Conservation (phyloP, 2,329 filamentous ascomycete species). For the Cladorrhinum sp. region DNA sequence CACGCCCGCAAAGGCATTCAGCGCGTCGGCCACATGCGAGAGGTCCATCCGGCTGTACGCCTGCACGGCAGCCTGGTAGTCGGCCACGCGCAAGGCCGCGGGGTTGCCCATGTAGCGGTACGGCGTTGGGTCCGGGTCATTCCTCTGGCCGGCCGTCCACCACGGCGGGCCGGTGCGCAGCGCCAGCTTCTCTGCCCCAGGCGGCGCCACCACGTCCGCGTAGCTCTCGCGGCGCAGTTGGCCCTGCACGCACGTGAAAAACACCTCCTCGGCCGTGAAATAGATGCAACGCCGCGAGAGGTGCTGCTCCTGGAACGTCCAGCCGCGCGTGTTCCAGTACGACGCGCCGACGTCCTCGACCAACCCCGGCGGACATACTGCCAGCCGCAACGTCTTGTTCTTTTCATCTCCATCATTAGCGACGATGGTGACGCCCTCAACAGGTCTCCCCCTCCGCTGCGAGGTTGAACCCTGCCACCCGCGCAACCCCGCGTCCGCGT, state of each 20-base stretch:
- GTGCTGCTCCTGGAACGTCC: constrained; percentile 24
- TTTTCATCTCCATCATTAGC: too few species aligned
- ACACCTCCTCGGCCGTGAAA: constrained; percentile 2
- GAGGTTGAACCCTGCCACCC: constrained; percentile 5
- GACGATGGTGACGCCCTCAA: too few species aligned
- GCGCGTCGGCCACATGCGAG: neutral
- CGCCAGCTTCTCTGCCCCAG: neutral
- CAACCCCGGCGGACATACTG: neutral
- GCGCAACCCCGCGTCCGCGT: constrained; percentile 7
- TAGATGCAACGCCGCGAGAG: constrained; percentile 20
- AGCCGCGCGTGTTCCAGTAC: constrained; percentile 20
- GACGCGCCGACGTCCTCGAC: neutral
- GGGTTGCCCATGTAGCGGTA: neutral
- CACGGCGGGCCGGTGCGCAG: neutral
- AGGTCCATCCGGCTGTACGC: neutral
- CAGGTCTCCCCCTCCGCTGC: neutral
- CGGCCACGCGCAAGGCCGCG: neutral
- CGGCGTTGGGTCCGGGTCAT: neutral
- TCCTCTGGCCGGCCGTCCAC: neutral
- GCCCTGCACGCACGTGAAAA: neutral
- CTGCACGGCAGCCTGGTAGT: neutral
- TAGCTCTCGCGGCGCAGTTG: neutral
- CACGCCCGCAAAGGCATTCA: neutral
- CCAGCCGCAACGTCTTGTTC: neutral
- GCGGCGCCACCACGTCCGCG: neutral